A percentile compares a stretch with the other conserved stretches of the same genome.
phyloP scores from a whole-genome alignment of 2,329 filamentous ascomycete genomes.

The Sclerotinia glacialis region DNA sequence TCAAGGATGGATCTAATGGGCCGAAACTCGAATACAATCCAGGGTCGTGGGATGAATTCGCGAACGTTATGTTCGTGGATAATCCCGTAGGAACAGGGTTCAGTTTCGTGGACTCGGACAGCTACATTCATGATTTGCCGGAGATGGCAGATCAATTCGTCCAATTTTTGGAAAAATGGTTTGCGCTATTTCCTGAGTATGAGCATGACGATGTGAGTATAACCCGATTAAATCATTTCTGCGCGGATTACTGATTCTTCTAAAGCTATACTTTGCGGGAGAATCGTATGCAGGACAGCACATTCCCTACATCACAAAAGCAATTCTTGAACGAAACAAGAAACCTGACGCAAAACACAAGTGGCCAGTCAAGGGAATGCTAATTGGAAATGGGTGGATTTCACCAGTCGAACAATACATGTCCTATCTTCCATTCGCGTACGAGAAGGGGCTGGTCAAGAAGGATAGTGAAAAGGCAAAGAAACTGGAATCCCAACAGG shows the following conservation, averaged over 20 bases:
- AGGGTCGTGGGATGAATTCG: conserved; percentile 98
- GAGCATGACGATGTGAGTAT: conserved; percentile 82
- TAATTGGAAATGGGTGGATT: conserved; percentile 99
- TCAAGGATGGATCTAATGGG: conserved; percentile 63
- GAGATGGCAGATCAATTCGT: conserved; percentile 90
- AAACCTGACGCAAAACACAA: conserved; percentile 44
- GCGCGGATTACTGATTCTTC: conserved; percentile 29
- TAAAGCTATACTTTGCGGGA: conserved; percentile 85
- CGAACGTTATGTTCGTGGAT: conserved; percentile 94
- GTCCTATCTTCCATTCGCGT: conserved; percentile 77
- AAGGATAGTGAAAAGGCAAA: conserved; percentile 62
- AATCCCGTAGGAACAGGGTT: conserved; percentile 96
- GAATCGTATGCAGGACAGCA: conserved; percentile 97
- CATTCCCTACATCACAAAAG: conserved; percentile 93
- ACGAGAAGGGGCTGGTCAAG: conserved; percentile 70
- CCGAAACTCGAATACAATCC: conserved; percentile 71
- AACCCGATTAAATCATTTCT: background rate
- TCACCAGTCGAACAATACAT: conserved; percentile 86
- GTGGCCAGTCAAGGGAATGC: conserved; percentile 80
- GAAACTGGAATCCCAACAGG: conserved; percentile 65
- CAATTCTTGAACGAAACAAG: conserved; percentile 85
- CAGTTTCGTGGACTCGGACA: conserved; percentile 90
- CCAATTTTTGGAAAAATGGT: conserved; percentile 87
- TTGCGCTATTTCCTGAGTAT: conserved; percentile 85
- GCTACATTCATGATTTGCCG: conserved; percentile 78